A percentile compares a stretch with the other conserved stretches of the same genome.
Evolutionary conservation across 140 eudicot species (phyloP).

Genomic region (Erigeron philadelphicus): DNA sequence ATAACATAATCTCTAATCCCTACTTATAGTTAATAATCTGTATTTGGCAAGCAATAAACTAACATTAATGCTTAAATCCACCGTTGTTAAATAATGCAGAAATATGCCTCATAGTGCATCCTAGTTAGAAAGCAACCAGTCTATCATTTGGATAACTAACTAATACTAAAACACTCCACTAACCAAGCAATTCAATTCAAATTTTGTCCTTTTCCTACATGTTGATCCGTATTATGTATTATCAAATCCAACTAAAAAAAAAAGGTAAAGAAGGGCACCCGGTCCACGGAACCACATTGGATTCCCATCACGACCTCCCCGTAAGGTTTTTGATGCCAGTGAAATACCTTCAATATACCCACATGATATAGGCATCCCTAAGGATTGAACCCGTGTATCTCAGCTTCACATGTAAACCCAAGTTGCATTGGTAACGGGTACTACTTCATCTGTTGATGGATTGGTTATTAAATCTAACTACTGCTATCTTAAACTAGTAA

Average conservation of each 20-base stretch:
- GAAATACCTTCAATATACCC: too few relatives aligned
- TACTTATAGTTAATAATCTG: slow-evolving; percentile 6
- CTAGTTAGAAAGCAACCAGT: slow-evolving; percentile 19
- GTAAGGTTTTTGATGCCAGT: too few relatives aligned
- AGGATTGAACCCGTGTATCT: too few relatives aligned
- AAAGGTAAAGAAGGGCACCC: too few relatives aligned
- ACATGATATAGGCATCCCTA: too few relatives aligned
- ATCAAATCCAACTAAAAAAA: background rate
- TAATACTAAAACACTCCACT: slow-evolving; percentile 11
- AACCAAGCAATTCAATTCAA: slow-evolving; percentile 19
- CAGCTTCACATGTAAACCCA: too few relatives aligned
- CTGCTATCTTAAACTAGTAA: background rate
- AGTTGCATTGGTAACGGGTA: too few relatives aligned
- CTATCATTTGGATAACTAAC: slow-evolving; percentile 6
- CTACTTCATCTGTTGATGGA: too few relatives aligned
- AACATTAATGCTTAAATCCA: slow-evolving; percentile 13
- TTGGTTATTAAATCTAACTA: background rate
- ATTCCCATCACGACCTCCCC: too few relatives aligned
- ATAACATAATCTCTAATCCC: background rate
- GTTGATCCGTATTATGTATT: background rate
- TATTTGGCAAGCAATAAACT: slow-evolving; percentile 9
- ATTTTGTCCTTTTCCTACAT: slow-evolving; percentile 8
- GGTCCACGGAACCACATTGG: too few relatives aligned
- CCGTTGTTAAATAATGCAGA: slow-evolving; percentile 1
- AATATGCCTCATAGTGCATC: slow-evolving; percentile 16